These are phyloP conservation scores for Mycosphaerella sp. DNA, from an alignment of 2,329 filamentous ascomycete species.

Conservation along the genomic window DNA sequence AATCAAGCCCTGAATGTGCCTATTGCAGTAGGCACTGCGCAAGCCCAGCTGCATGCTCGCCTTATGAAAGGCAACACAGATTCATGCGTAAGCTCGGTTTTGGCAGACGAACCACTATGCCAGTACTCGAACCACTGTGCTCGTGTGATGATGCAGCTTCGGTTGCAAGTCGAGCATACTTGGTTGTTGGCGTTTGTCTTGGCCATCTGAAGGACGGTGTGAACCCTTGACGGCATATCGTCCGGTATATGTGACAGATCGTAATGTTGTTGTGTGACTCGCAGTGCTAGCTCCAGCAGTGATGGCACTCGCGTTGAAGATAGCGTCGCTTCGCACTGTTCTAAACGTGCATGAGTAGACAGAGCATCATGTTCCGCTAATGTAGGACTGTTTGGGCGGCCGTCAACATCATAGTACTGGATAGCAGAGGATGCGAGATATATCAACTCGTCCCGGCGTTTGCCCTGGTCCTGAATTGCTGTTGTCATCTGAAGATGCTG, in stretches of 20 bases:
- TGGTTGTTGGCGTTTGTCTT: slow-evolving; percentile 21
- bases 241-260: slow-evolving; percentile 25
- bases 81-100: slow-evolving; percentile 25
- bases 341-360: slow-evolving; percentile 1
- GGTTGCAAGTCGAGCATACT: slow-evolving; percentile 31
- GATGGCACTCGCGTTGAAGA: slow-evolving; percentile 24
- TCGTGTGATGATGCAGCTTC: slow-evolving; percentile 27
- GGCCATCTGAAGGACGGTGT: slow-evolving; percentile 21
- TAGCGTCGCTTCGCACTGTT: slow-evolving; percentile 6
- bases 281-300: slow-evolving; percentile 33
- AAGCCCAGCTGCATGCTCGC: slow-evolving; percentile 31
- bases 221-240: slow-evolving; percentile 20
- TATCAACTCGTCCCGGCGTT: slow-evolving; percentile 25
- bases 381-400: slow-evolving; percentile 11
- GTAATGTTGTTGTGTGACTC: slow-evolving; percentile 22
- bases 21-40: slow-evolving; percentile 24
- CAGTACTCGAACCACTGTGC: slow-evolving; percentile 37
- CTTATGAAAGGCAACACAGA: slow-evolving; percentile 31
- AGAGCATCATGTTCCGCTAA: not conserved
- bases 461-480: slow-evolving; percentile 4
- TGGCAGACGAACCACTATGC: slow-evolving; percentile 24
- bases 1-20: slow-evolving; percentile 17
- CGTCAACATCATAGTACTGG: slow-evolving; percentile 30
- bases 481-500: slow-evolving; percentile 13
- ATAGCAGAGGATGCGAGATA: slow-evolving; percentile 27